Conservation (phyloP, 148 eudicot genomes). For the Silene conica region DNA sequence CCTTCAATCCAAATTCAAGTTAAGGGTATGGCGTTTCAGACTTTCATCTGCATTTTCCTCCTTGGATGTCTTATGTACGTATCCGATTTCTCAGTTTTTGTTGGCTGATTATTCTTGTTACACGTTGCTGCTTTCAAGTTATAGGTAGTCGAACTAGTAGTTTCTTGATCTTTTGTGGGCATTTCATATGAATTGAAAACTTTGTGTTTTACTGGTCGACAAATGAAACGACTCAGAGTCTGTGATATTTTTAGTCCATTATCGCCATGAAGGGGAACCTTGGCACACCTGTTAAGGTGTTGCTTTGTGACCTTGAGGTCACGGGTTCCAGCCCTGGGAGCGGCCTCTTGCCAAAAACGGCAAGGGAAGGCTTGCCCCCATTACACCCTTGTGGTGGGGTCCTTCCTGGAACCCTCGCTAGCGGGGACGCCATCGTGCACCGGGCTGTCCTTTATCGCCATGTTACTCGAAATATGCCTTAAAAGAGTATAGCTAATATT, state of each 20-base stretch:
- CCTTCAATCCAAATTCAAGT: not conserved
- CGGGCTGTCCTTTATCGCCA: not conserved
- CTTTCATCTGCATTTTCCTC: not conserved
- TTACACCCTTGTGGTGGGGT: no score
- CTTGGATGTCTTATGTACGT: not conserved
- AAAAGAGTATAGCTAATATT: not conserved
- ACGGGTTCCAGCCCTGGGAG: no score
- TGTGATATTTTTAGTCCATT: constrained; percentile 1
- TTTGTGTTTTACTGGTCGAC: not conserved
- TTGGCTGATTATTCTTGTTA: not conserved
- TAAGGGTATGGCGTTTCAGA: not conserved
- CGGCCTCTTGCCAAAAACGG: no score
- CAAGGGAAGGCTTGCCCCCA: no score
- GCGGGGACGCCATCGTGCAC: no score
- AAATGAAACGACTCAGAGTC: not conserved
- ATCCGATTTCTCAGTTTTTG: not conserved
- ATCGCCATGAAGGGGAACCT: no score
- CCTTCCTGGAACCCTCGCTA: no score
- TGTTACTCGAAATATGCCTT: not conserved
- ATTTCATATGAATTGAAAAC: not conserved
- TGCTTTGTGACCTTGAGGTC: no score
- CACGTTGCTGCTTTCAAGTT: not conserved
- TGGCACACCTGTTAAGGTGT: no score
- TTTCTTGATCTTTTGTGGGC: not conserved
- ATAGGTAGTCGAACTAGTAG: not conserved